phyloP scores from a whole-genome alignment of 2,329 filamentous ascomycete species.

The Colletotrichum gigasporum region DNA sequence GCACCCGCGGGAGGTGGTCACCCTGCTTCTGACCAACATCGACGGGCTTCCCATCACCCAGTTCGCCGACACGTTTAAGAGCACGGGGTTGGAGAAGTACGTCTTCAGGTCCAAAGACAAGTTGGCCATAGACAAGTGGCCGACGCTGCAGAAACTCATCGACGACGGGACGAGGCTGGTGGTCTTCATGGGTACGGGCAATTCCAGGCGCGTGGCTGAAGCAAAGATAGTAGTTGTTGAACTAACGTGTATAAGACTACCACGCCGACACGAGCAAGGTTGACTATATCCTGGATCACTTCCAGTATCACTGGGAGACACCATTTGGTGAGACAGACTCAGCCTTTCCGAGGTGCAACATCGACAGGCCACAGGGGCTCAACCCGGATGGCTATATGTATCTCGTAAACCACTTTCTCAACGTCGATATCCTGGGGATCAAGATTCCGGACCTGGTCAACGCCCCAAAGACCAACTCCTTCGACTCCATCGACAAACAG shows the following conservation, averaged over 20 bases:
- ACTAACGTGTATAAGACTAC: conserved; percentile 62
- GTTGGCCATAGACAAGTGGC: conserved; percentile 66
- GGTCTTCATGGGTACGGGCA: conserved; percentile 71
- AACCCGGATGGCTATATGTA: conserved; percentile 52
- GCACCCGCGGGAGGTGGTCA: conserved; percentile 70
- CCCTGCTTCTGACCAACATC: conserved; percentile 69
- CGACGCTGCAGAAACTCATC: conserved; percentile 75
- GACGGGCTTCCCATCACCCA: conserved; percentile 66
- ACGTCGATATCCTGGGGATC: conserved; percentile 44
- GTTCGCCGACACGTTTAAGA: conserved; percentile 63
- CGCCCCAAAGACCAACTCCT: conserved; percentile 46
- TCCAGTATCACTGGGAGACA: conserved; percentile 77
- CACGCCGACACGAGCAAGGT: conserved; percentile 57
- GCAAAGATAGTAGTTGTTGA: too few relatives aligned
- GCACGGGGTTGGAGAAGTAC: conserved; percentile 64
- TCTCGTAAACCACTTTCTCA: conserved; percentile 53
- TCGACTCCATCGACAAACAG: conserved; percentile 40
- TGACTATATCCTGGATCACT: conserved; percentile 73
- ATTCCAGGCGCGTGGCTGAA: not conserved
- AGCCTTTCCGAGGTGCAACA: conserved; percentile 70
- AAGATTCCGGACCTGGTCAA: conserved; percentile 44
- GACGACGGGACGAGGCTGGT: conserved; percentile 69
- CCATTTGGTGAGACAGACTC: conserved; percentile 70
- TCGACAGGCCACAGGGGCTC: conserved; percentile 66
- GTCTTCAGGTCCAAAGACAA: conserved; percentile 61